Percentiles rank a stretch among this genome's conserved stretches.
Evolutionary conservation across 106 monocot genomes (phyloP).

Genomic region (Posidonia australis): DNA sequence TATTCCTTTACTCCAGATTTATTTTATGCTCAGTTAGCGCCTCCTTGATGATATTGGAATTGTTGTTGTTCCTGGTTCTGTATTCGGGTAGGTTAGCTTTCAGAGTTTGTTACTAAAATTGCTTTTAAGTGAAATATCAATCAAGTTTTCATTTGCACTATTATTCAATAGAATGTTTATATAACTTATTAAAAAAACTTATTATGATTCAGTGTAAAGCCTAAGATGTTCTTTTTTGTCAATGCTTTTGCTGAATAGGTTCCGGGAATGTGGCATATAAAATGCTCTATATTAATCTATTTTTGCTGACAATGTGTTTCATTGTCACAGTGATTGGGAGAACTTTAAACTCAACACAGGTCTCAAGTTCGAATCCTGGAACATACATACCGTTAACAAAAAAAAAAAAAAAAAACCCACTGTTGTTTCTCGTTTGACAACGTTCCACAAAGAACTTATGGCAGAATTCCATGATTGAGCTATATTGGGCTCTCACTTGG

Average conservation of each 20-base stretch:
- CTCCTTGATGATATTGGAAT: slow-evolving; percentile 79
- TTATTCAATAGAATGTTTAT: too few relatives aligned
- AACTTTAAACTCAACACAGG: too few relatives aligned
- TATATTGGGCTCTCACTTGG: too few relatives aligned
- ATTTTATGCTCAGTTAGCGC: slow-evolving; percentile 59
- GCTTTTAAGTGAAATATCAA: too few relatives aligned
- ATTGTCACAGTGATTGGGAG: too few relatives aligned
- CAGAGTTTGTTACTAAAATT: too few relatives aligned
- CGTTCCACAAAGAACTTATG: slow-evolving; percentile 73
- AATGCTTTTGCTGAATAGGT: slow-evolving; percentile 43
- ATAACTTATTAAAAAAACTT: too few relatives aligned
- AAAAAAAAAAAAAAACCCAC: slow-evolving; percentile 83
- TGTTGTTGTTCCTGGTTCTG: slow-evolving; percentile 80
- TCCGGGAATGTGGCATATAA: slow-evolving; percentile 80
- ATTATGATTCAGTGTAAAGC: too few relatives aligned
- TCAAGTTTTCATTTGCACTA: too few relatives aligned
- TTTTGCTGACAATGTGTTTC: too few relatives aligned
- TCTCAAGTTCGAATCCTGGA: too few relatives aligned
- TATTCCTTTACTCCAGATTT: slow-evolving; percentile 74
- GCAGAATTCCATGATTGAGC: slow-evolving; percentile 39
- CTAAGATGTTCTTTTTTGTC: neutral
- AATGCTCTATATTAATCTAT: slow-evolving; percentile 79
- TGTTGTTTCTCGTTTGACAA: slow-evolving; percentile 48
- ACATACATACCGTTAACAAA: too few relatives aligned
- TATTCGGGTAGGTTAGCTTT: slow-evolving; percentile 64